Percentiles rank a stretch among this genome's conserved stretches.
phyloP scores from a whole-genome alignment of 2,329 filamentous ascomycete species.

The Nothophoma quercina region DNA sequence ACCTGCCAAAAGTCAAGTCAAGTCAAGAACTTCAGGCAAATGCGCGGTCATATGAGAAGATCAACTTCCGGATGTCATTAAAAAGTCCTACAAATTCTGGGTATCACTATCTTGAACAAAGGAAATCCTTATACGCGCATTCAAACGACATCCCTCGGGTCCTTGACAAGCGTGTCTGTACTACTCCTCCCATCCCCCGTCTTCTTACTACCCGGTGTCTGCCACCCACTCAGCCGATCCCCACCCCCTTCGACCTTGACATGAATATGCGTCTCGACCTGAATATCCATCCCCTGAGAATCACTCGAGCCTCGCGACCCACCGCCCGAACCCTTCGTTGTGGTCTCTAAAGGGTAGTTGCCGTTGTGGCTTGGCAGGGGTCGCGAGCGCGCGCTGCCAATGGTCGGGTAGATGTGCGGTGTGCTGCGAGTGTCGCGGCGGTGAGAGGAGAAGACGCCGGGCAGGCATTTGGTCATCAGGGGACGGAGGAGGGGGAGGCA shows the following conservation, averaged over 20 bases:
- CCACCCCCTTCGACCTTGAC: conserved; percentile 27
- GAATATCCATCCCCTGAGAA: conserved; percentile 26
- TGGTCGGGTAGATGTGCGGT: conserved; percentile 18
- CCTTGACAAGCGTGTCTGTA: conserved; percentile 24
- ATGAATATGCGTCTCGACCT: conserved; percentile 35
- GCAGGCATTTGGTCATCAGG: conserved; percentile 34
- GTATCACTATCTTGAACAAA: conserved; percentile 4
- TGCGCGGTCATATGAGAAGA: no score
- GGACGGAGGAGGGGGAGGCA: conserved; percentile 42
- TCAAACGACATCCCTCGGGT: conserved; percentile 9
- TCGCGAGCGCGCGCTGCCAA: conserved; percentile 18
- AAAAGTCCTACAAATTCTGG: no score
- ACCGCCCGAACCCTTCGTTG: conserved; percentile 9
- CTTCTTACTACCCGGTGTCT: conserved; percentile 5
- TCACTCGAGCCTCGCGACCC: conserved; percentile 16
- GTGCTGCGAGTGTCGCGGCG: conserved; percentile 19
- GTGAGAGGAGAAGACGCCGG: conserved; percentile 30
- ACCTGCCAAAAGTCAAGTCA: no score
- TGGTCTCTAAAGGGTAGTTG: conserved; percentile 15
- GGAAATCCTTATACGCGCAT: background rate
- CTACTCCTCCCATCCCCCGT: conserved; percentile 10
- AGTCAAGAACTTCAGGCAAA: no score
- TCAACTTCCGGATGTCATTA: no score
- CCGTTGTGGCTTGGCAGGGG: conserved; percentile 13
- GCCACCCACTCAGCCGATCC: conserved; percentile 19